A percentile compares a stretch with the other conserved stretches of the same genome.
Evolutionary conservation across 129 eudicot species (phyloP).

Genomic region (Flaveria brownii): DNA sequence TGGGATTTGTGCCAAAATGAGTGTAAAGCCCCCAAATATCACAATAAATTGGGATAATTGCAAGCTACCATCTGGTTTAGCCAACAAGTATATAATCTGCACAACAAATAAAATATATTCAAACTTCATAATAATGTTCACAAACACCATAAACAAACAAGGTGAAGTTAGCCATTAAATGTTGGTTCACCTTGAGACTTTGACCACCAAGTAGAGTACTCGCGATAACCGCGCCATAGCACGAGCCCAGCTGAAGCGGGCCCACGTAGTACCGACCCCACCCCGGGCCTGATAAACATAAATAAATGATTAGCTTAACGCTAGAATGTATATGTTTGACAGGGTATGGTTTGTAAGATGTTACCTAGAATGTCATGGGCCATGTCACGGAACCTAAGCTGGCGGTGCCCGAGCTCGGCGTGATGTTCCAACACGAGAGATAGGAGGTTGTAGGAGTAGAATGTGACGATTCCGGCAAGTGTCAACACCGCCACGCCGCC

Average conservation of each 20-base stretch:
- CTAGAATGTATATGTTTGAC: background rate
- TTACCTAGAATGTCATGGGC: slow-evolving; percentile 78
- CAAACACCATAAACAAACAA: background rate
- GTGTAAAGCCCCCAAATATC: slow-evolving; percentile 59
- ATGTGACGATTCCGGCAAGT: slow-evolving; percentile 58
- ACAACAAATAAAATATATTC: background rate
- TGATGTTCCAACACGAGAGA: slow-evolving; percentile 80
- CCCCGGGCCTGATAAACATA: slow-evolving; percentile 52
- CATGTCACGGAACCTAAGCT: slow-evolving; percentile 80
- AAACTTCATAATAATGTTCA: background rate
- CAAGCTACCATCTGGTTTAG: slow-evolving; percentile 61
- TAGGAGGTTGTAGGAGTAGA: slow-evolving; percentile 70
- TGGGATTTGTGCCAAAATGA: slow-evolving; percentile 69
- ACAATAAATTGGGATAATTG: slow-evolving; percentile 58
- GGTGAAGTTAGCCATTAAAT: background rate
- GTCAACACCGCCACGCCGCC: slow-evolving; percentile 51
- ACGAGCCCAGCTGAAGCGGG: slow-evolving; percentile 67
- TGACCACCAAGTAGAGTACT: slow-evolving; percentile 78
- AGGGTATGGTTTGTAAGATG: background rate
- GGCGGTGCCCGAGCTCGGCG: slow-evolving; percentile 60
- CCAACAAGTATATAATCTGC: slow-evolving; percentile 63
- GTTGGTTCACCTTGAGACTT: slow-evolving; percentile 58
- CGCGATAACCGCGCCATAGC: slow-evolving; percentile 74
- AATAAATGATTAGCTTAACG: background rate
- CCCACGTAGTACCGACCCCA: slow-evolving; percentile 84